Conservation (phyloP, 2,329 filamentous ascomycete genomes). For the Monilinia fructicola region DNA sequence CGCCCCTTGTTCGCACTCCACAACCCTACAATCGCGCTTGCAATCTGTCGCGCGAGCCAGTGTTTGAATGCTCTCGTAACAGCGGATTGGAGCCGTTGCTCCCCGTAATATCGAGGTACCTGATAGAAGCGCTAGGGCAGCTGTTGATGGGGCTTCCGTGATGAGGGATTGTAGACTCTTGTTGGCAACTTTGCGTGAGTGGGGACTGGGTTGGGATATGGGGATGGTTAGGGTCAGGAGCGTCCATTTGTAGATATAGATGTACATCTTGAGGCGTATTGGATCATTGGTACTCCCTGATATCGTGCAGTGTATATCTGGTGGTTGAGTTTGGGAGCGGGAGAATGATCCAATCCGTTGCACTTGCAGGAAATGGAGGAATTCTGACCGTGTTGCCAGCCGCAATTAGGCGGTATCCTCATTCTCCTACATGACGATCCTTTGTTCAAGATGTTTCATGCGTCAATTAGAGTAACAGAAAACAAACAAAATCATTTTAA, state of each 20-base stretch:
- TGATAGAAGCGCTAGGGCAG: background rate
- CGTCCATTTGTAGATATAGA: background rate
- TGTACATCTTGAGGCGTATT: background rate
- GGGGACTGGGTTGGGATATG: background rate
- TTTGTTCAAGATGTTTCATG: background rate
- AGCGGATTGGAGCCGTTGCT: constrained; percentile 3
- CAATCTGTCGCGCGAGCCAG: background rate
- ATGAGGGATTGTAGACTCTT: background rate
- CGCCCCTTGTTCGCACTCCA: background rate
- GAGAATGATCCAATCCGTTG: too few species aligned
- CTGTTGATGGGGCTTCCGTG: background rate
- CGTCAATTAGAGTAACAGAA: background rate
- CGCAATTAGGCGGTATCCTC: background rate
- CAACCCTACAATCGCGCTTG: background rate
- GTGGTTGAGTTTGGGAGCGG: too few species aligned
- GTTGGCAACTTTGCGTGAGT: background rate
- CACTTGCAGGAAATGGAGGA: background rate
- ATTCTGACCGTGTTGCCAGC: too few species aligned
- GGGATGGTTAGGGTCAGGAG: background rate
- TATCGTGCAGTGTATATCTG: too few species aligned
- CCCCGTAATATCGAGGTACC: background rate
- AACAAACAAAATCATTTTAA: background rate
- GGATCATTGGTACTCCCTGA: background rate
- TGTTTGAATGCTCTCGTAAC: background rate
- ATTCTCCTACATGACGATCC: background rate